Conservation (phyloP, 148 eudicot species). For the Agrostemma githago region DNA sequence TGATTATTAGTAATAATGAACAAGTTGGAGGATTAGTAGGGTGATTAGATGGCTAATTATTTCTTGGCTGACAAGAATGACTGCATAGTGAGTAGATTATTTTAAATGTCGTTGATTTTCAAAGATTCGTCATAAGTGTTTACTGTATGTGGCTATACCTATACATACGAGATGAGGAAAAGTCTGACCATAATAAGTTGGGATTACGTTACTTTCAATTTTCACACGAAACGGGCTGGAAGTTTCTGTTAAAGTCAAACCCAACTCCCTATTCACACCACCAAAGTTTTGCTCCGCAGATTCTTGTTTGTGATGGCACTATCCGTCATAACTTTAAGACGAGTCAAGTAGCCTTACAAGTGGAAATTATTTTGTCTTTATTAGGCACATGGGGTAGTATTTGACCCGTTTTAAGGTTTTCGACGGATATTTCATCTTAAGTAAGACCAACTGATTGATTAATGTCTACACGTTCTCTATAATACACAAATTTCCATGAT, state of each 20-base stretch:
- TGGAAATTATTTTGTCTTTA: too few relatives aligned
- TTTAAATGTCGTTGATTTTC: neutral
- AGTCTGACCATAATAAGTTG: slow-evolving; percentile 22
- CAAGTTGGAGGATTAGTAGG: neutral
- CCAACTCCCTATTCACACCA: slow-evolving; percentile 13
- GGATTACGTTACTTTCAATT: neutral
- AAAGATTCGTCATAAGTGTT: slow-evolving; percentile 21
- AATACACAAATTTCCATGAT: too few relatives aligned
- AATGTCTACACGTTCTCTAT: too few relatives aligned
- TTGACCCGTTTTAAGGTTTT: too few relatives aligned
- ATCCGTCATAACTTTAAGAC: too few relatives aligned
- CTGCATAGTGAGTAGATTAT: neutral
- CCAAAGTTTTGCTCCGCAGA: neutral
- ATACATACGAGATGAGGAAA: slow-evolving; percentile 3
- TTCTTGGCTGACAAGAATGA: slow-evolving; percentile 8
- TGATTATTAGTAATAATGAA: too few relatives aligned
- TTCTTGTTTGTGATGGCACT: too few relatives aligned
- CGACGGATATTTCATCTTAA: too few relatives aligned
- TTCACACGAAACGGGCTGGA: slow-evolving; percentile 22
- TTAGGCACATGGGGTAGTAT: too few relatives aligned
- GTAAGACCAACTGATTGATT: too few relatives aligned
- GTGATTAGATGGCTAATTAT: slow-evolving; percentile 4
- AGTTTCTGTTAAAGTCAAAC: slow-evolving; percentile 21
- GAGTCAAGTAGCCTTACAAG: too few relatives aligned
- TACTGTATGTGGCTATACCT: slow-evolving; percentile 4